phyloP scores from a whole-genome alignment of 441 rosid genomes.

The Adansonia rubrostipa region DNA sequence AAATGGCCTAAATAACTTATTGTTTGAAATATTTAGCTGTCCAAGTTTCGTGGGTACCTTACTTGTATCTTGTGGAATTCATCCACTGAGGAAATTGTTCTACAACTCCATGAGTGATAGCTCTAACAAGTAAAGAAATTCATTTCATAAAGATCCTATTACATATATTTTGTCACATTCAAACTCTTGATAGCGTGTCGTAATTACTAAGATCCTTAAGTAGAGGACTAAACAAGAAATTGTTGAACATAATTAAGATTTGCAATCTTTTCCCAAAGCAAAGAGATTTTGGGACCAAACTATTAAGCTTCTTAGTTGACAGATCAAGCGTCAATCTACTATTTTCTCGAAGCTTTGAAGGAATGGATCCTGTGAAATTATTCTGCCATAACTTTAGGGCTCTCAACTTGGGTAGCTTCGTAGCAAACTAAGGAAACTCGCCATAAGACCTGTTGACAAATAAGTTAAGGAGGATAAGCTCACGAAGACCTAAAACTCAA shows the following conservation, averaged over 20 bases:
- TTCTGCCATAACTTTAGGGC: conserved; percentile 75
- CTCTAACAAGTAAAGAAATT: conserved; percentile 69
- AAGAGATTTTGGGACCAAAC: conserved; percentile 67
- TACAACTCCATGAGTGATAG: conserved; percentile 77
- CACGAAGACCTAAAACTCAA: conserved; percentile 57
- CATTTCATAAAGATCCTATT: conserved; percentile 64
- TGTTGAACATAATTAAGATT: conserved; percentile 66
- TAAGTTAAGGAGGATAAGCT: conserved; percentile 60
- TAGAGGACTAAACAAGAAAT: conserved; percentile 77
- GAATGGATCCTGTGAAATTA: conserved; percentile 77
- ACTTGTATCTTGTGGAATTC: conserved; percentile 39
- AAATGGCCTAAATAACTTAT: conserved; percentile 63
- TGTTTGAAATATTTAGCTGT: conserved; percentile 73
- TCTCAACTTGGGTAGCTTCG: conserved; percentile 60
- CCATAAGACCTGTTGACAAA: conserved; percentile 78
- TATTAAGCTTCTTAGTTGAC: conserved; percentile 87
- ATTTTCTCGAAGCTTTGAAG: conserved; percentile 68
- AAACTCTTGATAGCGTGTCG: conserved; percentile 55
- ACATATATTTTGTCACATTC: conserved; percentile 75
- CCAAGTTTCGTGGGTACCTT: conserved; percentile 44
- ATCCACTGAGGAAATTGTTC: conserved; percentile 63
- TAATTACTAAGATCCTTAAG: conserved; percentile 79
- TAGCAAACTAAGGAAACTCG: conserved; percentile 64
- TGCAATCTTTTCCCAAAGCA: conserved; percentile 63
- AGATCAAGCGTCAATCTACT: conserved; percentile 70